phyloP scores from a whole-genome alignment of 179 eudicot species.

The Dionaea muscipula region DNA sequence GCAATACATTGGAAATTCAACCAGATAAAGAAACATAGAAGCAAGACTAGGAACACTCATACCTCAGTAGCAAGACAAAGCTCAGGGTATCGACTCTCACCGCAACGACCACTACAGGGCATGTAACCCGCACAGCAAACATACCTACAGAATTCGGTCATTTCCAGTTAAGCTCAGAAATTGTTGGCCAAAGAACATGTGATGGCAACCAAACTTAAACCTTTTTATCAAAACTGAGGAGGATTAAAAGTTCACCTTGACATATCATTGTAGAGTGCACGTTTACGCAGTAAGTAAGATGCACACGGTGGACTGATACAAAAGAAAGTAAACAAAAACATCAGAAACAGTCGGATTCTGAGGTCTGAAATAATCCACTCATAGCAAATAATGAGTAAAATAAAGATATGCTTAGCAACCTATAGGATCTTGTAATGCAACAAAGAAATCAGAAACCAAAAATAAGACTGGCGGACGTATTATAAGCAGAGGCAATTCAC shows the following conservation, averaged over 20 bases:
- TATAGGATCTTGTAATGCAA: no score
- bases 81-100: constrained; percentile 87
- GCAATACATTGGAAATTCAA: no score
- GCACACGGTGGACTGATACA: constrained; percentile 69
- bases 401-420: neutral
- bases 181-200: no score
- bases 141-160: constrained; percentile 36
- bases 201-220: no score
- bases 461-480: no score
- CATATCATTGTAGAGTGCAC: constrained; percentile 96
- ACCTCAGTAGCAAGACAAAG: constrained; percentile 94
- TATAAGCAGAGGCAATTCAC: no score
- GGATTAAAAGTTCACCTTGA: constrained; percentile 46
- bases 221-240: neutral
- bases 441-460: no score
- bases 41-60: neutral
- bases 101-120: constrained; percentile 99
- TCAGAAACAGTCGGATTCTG: neutral
- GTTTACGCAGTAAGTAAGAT: constrained; percentile 84
- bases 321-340: neutral
- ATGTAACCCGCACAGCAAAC: constrained; percentile 89
- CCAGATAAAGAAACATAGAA: neutral
- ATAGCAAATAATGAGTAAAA: neutral
- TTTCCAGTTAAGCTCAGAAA: no score
- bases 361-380: neutral